phyloP scores from a whole-genome alignment of 2,329 filamentous ascomycete genomes.

The Celoporthe dispersa region DNA sequence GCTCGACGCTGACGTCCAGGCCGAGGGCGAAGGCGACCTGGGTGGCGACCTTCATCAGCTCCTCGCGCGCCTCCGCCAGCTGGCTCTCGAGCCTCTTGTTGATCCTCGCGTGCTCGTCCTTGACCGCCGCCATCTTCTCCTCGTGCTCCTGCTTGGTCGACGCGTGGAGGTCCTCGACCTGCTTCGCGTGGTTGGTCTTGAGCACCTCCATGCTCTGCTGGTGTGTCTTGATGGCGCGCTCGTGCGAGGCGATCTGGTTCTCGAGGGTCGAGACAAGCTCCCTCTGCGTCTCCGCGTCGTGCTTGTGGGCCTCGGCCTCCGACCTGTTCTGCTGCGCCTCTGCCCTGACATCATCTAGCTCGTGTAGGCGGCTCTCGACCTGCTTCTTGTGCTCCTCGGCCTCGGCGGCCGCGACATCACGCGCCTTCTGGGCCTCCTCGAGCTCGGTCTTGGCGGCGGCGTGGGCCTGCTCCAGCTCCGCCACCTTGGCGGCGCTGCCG shows the following conservation, averaged over 20 bases:
- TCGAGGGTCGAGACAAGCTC: constrained; percentile 58
- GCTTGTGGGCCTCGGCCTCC: constrained; percentile 51
- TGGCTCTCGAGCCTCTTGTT: constrained; percentile 63
- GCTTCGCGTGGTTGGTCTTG: constrained; percentile 52
- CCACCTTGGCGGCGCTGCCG: constrained; percentile 69
- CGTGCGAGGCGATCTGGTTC: constrained; percentile 63
- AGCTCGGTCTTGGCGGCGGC: constrained; percentile 68
- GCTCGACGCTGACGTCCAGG: constrained; percentile 68
- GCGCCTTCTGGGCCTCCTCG: constrained; percentile 65
- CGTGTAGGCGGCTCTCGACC: constrained; percentile 47
- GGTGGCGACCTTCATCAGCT: constrained; percentile 66
- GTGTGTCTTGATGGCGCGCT: constrained; percentile 59
- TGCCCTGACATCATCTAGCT: constrained; percentile 69
- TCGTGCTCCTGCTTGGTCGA: constrained; percentile 60
- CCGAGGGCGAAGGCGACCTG: constrained; percentile 65
- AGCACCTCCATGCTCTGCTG: constrained; percentile 56
- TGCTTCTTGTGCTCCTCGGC: constrained; percentile 45
- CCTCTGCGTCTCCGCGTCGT: constrained; percentile 27
- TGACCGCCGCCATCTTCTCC: constrained; percentile 60
- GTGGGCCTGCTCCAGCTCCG: constrained; percentile 75
- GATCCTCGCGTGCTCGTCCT: constrained; percentile 63
- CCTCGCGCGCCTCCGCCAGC: constrained; percentile 67
- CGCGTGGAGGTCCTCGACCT: constrained; percentile 48
- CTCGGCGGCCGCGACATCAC: constrained; percentile 55
- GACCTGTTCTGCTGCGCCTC: constrained; percentile 57